A percentile compares a stretch with the other conserved stretches of the same genome.
These are phyloP conservation scores for Alloascoidea hylecoeti DNA, from an alignment of 805 yeast genomes.

Conservation along the genomic window DNA sequence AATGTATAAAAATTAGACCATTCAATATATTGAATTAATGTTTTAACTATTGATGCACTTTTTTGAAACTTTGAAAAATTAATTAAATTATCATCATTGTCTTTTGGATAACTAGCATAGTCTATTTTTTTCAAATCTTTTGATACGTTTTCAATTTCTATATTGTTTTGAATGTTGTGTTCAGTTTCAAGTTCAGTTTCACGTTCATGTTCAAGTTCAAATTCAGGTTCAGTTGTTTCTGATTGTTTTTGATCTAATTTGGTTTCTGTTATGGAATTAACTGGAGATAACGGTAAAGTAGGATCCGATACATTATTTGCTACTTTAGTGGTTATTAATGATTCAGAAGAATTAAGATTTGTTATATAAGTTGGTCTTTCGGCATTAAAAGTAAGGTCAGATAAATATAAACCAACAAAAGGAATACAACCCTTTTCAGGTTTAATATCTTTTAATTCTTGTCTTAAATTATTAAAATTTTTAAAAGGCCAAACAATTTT, in stretches of 20 bases:
- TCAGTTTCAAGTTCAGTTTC: background rate
- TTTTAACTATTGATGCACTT: slow-evolving; percentile 63
- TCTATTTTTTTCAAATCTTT: background rate
- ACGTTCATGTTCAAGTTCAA: no score
- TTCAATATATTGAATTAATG: slow-evolving; percentile 67
- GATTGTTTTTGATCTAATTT: slow-evolving; percentile 11
- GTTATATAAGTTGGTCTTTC: slow-evolving; percentile 38
- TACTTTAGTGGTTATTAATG: background rate
- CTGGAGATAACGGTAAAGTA: background rate
- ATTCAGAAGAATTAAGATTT: background rate
- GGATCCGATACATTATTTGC: background rate
- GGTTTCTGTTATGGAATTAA: slow-evolving; percentile 21
- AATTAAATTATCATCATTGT: slow-evolving; percentile 27
- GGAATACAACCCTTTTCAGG: slow-evolving; percentile 76
- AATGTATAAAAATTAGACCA: slow-evolving; percentile 65
- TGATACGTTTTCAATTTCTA: background rate
- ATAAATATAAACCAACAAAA: slow-evolving; percentile 72
- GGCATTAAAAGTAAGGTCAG: slow-evolving; percentile 68
- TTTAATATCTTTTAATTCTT: slow-evolving; percentile 42
- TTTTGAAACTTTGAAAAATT: slow-evolving; percentile 70
- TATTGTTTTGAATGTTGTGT: slow-evolving; percentile 1
- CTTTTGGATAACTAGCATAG: slow-evolving; percentile 7
- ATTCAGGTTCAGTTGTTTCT: slow-evolving; percentile 2
- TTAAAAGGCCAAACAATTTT: slow-evolving; percentile 58
- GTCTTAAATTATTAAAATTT: slow-evolving; percentile 57